These are phyloP conservation scores for Fonsecaea erecta DNA, from an alignment of 2,329 filamentous ascomycete species.

Conservation along the genomic window DNA sequence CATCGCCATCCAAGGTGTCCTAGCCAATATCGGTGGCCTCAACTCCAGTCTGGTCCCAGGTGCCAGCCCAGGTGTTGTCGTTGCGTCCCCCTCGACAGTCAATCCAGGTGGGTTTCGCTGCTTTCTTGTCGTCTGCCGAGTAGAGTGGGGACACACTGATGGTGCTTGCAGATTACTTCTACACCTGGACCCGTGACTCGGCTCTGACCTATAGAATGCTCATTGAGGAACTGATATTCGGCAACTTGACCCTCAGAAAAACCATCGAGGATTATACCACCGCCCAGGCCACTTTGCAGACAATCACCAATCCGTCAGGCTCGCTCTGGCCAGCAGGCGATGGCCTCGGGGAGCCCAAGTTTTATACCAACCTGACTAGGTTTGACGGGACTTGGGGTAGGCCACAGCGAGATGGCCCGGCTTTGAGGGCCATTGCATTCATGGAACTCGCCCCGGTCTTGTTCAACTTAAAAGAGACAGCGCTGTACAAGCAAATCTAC, in stretches of 20 bases:
- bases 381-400: slow-evolving; percentile 70
- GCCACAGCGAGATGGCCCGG: slow-evolving; percentile 63
- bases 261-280: slow-evolving; percentile 70
- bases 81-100: slow-evolving; percentile 61
- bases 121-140: neutral
- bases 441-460: slow-evolving; percentile 38
- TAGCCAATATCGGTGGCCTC: slow-evolving; percentile 60
- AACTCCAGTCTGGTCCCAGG: slow-evolving; percentile 56
- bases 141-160: neutral
- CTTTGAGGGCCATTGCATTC: slow-evolving; percentile 43
- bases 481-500: slow-evolving; percentile 59
- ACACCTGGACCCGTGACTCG: slow-evolving; percentile 78
- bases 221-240: slow-evolving; percentile 69
- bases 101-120: slow-evolving; percentile 45
- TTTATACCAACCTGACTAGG: slow-evolving; percentile 63
- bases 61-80: slow-evolving; percentile 57
- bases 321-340: slow-evolving; percentile 57
- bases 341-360: slow-evolving; percentile 74
- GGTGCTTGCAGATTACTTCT: slow-evolving; percentile 61
- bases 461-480: slow-evolving; percentile 37
- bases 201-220: slow-evolving; percentile 72
- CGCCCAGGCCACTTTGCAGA: slow-evolving; percentile 68
- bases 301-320: slow-evolving; percentile 70
- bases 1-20: slow-evolving; percentile 58
- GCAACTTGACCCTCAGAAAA: slow-evolving; percentile 62